These are phyloP conservation scores for Apostasia ramifera DNA, from an alignment of 106 monocot genomes.

Conservation along the genomic window DNA sequence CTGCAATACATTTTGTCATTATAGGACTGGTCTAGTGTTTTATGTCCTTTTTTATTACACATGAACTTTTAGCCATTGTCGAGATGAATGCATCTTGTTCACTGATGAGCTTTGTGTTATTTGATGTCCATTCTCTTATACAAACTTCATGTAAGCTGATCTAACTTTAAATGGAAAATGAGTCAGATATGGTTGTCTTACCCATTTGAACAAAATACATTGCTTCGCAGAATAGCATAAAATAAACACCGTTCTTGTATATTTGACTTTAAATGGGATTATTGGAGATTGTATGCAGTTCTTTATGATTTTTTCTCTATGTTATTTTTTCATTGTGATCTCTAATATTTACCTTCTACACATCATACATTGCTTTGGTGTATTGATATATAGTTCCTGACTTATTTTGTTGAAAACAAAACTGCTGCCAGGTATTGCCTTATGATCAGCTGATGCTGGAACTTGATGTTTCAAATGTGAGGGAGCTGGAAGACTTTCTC, in stretches of 20 bases:
- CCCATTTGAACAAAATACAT: not conserved
- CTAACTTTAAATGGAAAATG: not conserved
- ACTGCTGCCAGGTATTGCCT: slow-evolving; percentile 53
- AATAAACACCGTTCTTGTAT: no score
- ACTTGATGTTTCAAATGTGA: slow-evolving; percentile 93
- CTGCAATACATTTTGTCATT: not conserved
- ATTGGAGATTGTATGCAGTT: not conserved
- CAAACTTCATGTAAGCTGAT: not conserved
- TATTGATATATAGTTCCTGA: not conserved
- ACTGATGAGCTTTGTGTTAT: not conserved
- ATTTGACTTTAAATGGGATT: not conserved
- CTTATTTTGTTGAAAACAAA: not conserved
- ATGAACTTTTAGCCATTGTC: no score
- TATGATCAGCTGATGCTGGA: slow-evolving; percentile 90
- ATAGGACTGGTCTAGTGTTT: not conserved
- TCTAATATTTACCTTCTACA: not conserved
- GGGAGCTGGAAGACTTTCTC: slow-evolving; percentile 98
- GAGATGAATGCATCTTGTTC: not conserved
- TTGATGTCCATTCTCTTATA: not conserved
- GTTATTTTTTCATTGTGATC: not conserved
- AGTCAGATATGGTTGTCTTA: not conserved
- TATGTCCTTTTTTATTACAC: not conserved
- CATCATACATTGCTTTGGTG: not conserved
- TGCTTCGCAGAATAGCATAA: not conserved
- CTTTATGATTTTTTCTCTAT: not conserved